A percentile compares a stretch with the other conserved stretches of the same genome.
These are phyloP conservation scores for Alternaria brassicae DNA, from an alignment of 2,329 filamentous ascomycete species.

Conservation along the genomic window DNA sequence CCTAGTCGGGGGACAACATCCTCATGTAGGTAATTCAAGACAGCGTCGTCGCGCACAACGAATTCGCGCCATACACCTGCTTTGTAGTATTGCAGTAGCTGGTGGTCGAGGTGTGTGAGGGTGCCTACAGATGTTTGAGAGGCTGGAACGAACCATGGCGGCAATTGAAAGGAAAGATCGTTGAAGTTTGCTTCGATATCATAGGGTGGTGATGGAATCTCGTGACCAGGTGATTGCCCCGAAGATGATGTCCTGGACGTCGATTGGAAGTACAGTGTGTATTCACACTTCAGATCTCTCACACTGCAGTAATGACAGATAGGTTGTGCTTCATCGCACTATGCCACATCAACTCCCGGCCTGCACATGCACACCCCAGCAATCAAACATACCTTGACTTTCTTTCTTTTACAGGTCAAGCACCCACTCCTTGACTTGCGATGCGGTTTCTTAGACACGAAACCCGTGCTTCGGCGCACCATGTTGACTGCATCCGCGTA, in stretches of 20 bases:
- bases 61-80: slow-evolving; percentile 33
- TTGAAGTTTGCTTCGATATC: slow-evolving; percentile 25
- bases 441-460: slow-evolving; percentile 44
- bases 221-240: neutral
- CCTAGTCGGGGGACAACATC: slow-evolving; percentile 32
- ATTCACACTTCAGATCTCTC: slow-evolving; percentile 36
- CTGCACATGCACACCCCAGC: neutral
- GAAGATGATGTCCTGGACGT: slow-evolving; percentile 4
- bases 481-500: slow-evolving; percentile 14
- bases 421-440: slow-evolving; percentile 44
- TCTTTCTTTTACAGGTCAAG: slow-evolving; percentile 44
- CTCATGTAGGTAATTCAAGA: slow-evolving; percentile 27
- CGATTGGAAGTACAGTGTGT: slow-evolving; percentile 20
- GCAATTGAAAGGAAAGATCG: slow-evolving; percentile 2
- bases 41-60: slow-evolving; percentile 27
- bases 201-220: neutral
- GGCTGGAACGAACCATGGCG: slow-evolving; percentile 30
- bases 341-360: neutral
- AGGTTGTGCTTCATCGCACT: slow-evolving; percentile 44
- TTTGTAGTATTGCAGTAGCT: slow-evolving; percentile 39
- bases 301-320: slow-evolving; percentile 38
- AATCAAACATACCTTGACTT: slow-evolving; percentile 38
- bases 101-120: slow-evolving; percentile 28
- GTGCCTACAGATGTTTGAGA: slow-evolving; percentile 27
- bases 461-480: slow-evolving; percentile 36